Base-by-base conservation (phyloP, 1,139 yeast species). In the Taphrina betulina region DNA sequence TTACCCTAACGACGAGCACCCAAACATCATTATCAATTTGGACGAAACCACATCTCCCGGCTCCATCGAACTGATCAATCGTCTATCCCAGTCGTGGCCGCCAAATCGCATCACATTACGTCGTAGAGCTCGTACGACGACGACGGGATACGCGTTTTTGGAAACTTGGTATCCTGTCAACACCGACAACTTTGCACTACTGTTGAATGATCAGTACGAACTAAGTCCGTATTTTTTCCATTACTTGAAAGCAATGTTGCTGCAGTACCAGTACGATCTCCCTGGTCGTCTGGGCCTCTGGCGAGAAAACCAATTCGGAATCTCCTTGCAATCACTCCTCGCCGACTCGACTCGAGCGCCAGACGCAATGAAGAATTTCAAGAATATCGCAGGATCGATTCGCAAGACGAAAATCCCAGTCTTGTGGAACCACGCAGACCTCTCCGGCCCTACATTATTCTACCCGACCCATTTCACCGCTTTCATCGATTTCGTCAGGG, bases 381-480 rank as follows among this genome's bases (percentile, higher is more conserved):
- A 12, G 10, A 12, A 26, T 7, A 26, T 26, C 12, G 31, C 7
- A 12, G 12, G 12, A 7, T 7, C 31, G 12, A 7, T 12, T 26
- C 31, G 31, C 7, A 26, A 7, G 12, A 12, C 10, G 12, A 12
- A 7, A 7, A 26, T 7, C 12, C 31, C 31, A 7, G 31, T 26
- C 12, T 12, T 26, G 7, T 26, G 31, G 31, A 7, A 26, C 7
- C 31, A 26, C 7, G 12, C 12, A 12, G 31, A 26, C 12, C 7
- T 26, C 12, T 26, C 31, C 7, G 12, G 31, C 12, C 31, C 48
- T 2, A 43, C 22, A 10, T 12, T 43, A 0, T 22, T 43, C 10
- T 43, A 31, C 19, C 48, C 48, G n/a, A 31, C 5, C 38, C 38
- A 29, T 22, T 43, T 31, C 29, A 43, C 12, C 38, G 38, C 38